Evolutionary conservation across 257 asterid species (phyloP).

Genomic region (Solanum neorickii): DNA sequence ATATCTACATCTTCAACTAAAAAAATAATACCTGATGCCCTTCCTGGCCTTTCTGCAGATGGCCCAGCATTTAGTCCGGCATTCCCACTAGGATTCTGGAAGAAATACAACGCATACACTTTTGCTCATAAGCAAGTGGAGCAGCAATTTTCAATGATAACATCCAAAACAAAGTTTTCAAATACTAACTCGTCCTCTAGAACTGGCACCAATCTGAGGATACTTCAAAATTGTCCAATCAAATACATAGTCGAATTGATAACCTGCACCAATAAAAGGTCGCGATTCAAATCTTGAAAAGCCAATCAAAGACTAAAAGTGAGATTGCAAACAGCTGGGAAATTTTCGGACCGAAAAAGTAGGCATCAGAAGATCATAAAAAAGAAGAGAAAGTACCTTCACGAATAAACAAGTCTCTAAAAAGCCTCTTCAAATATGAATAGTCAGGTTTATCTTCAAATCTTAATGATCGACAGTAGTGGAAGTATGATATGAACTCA

Average conservation of each 20-base stretch:
- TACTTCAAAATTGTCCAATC: constrained; percentile 24
- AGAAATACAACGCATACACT: neutral
- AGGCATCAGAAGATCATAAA: neutral
- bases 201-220: constrained; percentile 19
- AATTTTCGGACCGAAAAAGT: neutral
- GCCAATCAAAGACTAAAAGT: neutral
- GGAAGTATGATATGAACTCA: constrained; percentile 14
- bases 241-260: constrained; percentile 24
- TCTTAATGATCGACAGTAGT: constrained; percentile 14
- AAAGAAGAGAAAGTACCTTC: neutral
- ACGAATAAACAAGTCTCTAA: constrained; percentile 14
- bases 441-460: constrained; percentile 17
- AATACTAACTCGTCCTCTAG: constrained; percentile 5
- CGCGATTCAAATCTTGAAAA: neutral
- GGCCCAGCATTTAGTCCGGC: constrained; percentile 4
- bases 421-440: constrained; percentile 13
- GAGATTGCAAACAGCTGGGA: neutral
- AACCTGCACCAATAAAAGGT: constrained; percentile 6
- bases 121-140: neutral
- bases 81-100: constrained; percentile 10
- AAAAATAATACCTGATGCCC: constrained; percentile 2
- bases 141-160: neutral
- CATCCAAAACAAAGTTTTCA: neutral
- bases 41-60: constrained; percentile 8
- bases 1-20: neutral